Base-by-base conservation (phyloP, 1,284 basidiomycete genomes). In the Pyrrhoderma noxium region DNA sequence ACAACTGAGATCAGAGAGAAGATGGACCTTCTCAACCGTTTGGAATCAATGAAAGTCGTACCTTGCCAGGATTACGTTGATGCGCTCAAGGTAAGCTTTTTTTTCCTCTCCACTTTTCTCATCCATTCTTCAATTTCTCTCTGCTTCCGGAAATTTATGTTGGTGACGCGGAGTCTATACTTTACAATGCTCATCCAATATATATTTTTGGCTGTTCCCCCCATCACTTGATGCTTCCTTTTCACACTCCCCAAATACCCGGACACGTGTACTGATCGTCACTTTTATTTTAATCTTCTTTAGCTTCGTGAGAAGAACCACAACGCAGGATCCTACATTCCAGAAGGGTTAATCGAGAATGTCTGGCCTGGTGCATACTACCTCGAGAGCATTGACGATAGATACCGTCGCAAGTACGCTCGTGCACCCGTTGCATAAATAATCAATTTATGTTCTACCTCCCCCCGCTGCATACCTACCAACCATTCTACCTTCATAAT, bases 301-400 rank as follows among this genome's bases (percentile, higher is more conserved):
- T 59, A 93, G 89, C 80, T 94, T 52, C 89, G 93, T 50, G 95
- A 98, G 74, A 86, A 89, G 70, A 97, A 95, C 75, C 94, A 98
- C 78, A 97, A 95, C 65, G 85, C 91, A 19, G 80, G 80, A 54
- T 76, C 85, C 62, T 98, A 91, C 74, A 79, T 79, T 7, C 95
- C 95, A 14, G 77, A 82, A 54, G 95, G 95, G 52, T 83, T 82
- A 31, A 69, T 95, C 57, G 86, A 93, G 59, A 87, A 97, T 76
- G 85, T 99, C 66, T 95, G 93, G 89, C 85, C 89, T 2, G 92
- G 92, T 43, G 77, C 88, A 21, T 98, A 87, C 76, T 99, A 98
- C 78, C 88, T 99, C 60, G 85, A 89, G 61, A 82, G 79, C 64
- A 86, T 97, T 61, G 95, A 99, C 72, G 72, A 77, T 63, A 94